A percentile compares a stretch with the other conserved stretches of the same genome.
These are phyloP conservation scores for Geoglossum glabrum DNA, from an alignment of 495 filamentous ascomycete species.

Conservation along the genomic window DNA sequence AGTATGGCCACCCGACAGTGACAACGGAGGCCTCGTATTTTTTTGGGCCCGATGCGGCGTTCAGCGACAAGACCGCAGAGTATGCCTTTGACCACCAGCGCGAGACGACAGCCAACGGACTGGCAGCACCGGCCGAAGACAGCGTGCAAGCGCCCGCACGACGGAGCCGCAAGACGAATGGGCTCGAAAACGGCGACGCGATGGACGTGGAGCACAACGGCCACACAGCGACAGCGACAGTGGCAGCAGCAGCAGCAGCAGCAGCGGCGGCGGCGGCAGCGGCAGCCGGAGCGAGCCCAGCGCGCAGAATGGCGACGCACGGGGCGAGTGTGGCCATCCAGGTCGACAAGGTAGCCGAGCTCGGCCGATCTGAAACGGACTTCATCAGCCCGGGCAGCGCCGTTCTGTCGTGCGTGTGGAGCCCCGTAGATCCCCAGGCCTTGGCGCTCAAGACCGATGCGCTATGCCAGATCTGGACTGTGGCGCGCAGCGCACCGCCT, in stretches of 20 bases:
- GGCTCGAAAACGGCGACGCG: slow-evolving; percentile 9
- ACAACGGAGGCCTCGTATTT: slow-evolving; percentile 25
- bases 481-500: slow-evolving; percentile 30
- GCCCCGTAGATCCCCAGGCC: slow-evolving; percentile 50
- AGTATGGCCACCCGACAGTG: slow-evolving; percentile 25
- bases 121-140: not conserved
- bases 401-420: slow-evolving; percentile 56
- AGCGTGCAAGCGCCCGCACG: not conserved
- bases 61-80: slow-evolving; percentile 17
- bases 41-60: slow-evolving; percentile 27
- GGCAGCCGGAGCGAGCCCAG: slow-evolving; percentile 19
- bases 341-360: slow-evolving; percentile 41
- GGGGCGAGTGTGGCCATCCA: slow-evolving; percentile 54
- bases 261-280: slow-evolving; percentile 12
- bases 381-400: slow-evolving; percentile 15
- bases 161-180: slow-evolving; percentile 15
- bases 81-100: not conserved
- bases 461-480: slow-evolving; percentile 62
- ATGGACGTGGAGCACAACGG: slow-evolving; percentile 13
- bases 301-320: slow-evolving; percentile 29
- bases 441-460: slow-evolving; percentile 56
- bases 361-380: slow-evolving; percentile 39
- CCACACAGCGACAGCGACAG: not conserved
- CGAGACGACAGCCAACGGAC: not conserved
- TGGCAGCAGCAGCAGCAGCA: slow-evolving; percentile 15